Conservation (phyloP, 805 yeast genomes). For the Schizosaccharomyces pombe region DNA sequence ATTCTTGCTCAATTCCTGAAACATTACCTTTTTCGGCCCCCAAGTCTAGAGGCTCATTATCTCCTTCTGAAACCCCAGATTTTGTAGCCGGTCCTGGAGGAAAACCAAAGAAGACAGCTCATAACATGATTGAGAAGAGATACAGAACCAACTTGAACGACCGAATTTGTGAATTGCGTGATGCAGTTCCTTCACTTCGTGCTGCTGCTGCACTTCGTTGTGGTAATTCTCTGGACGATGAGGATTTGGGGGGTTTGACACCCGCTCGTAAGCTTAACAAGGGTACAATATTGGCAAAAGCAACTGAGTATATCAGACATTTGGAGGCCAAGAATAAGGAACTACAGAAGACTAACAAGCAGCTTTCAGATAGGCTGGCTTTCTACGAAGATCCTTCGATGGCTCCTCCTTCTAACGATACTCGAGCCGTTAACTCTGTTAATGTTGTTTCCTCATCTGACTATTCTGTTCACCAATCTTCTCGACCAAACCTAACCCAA, state of each 20-base stretch:
- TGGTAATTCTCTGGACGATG: constrained; percentile 13
- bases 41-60: too few relatives aligned
- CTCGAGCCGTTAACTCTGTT: too few relatives aligned
- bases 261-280: constrained; percentile 59
- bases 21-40: too few relatives aligned
- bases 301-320: constrained; percentile 58
- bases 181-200: constrained; percentile 56
- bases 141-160: constrained; percentile 56
- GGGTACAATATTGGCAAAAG: constrained; percentile 53
- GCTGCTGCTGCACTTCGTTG: constrained; percentile 29
- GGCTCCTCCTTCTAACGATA: neutral
- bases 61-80: neutral
- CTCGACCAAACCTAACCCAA: neutral
- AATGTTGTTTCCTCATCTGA: neutral
- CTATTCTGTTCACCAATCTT: neutral
- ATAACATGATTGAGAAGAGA: constrained; percentile 61
- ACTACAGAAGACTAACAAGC: constrained; percentile 18
- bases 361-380: constrained; percentile 21
- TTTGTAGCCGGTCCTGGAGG: neutral
- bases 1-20: too few relatives aligned
- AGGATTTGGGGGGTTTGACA: constrained; percentile 45
- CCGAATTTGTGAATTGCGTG: constrained; percentile 42
- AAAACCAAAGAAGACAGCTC: constrained; percentile 28
- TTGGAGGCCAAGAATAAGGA: constrained; percentile 35
- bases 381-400: constrained; percentile 16